A percentile compares a stretch with the other conserved stretches of the same genome.
Conservation (phyloP, 2,329 filamentous ascomycete genomes). For the Fusarium sp. region DNA sequence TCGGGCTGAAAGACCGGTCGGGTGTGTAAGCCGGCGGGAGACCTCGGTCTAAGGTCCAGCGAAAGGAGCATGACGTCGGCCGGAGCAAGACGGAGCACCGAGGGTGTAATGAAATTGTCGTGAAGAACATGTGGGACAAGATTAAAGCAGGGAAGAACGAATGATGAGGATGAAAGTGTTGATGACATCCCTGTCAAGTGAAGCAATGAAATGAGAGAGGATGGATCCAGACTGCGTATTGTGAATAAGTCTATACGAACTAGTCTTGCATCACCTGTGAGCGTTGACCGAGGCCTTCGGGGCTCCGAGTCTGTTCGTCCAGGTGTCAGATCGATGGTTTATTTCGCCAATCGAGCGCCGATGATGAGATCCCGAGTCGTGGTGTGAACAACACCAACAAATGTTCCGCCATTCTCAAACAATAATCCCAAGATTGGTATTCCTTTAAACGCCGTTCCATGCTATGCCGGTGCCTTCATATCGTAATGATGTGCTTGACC, state of each 20-base stretch:
- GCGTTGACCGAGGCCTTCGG: constrained; percentile 8
- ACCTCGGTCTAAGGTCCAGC: constrained; percentile 45
- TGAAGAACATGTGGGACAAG: constrained; percentile 16
- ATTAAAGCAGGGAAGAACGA: not conserved
- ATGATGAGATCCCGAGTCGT: constrained; percentile 14
- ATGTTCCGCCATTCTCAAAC: constrained; percentile 18
- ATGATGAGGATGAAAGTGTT: not conserved
- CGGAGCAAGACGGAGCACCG: constrained; percentile 24
- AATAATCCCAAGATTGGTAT: constrained; percentile 36
- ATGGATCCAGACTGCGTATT: constrained; percentile 22
- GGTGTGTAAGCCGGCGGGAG: constrained; percentile 39
- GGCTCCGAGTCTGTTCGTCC: constrained; percentile 10
- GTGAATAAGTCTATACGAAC: constrained; percentile 16
- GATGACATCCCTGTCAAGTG: not conserved
- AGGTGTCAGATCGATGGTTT: constrained; percentile 1
- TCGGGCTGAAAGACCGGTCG: constrained; percentile 21
- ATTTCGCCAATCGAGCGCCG: constrained; percentile 7
- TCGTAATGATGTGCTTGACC: constrained; percentile 28
- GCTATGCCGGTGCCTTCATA: constrained; percentile 30
- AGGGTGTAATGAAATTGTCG: not conserved
- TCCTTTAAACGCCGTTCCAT: constrained; percentile 43
- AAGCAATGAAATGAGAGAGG: constrained; percentile 7
- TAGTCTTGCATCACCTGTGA: constrained; percentile 18
- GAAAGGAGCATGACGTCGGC: constrained; percentile 33
- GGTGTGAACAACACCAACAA: constrained; percentile 7